These are phyloP conservation scores for Sextonia rubra DNA, from an alignment of 164 flowering plant species.

Conservation along the genomic window DNA sequence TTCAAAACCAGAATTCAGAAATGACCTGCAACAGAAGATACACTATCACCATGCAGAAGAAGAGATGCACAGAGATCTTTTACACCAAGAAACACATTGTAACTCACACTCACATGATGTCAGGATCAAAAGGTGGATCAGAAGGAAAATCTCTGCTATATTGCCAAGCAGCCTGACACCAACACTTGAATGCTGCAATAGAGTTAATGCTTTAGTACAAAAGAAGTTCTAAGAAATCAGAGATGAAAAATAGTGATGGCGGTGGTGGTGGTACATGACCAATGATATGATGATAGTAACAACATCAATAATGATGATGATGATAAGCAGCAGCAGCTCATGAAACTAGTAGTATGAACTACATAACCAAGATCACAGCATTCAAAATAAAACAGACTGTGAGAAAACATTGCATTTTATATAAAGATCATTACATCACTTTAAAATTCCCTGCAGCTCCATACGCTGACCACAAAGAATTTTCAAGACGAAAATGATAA, in stretches of 20 bases:
- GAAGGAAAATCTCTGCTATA: slow-evolving; percentile 54
- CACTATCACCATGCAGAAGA: slow-evolving; percentile 10
- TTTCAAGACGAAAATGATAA: background rate
- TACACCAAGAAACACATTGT: background rate
- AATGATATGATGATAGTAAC: background rate
- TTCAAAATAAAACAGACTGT: background rate
- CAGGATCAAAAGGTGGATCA: slow-evolving; percentile 56
- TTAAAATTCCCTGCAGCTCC: background rate
- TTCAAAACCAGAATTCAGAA: slow-evolving; percentile 91
- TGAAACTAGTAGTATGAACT: background rate
- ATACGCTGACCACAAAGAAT: background rate
- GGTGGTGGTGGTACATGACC: too few species aligned
- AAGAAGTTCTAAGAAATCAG: background rate
- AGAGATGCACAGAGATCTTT: background rate
- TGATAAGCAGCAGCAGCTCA: background rate
- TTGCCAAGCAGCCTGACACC: slow-evolving; percentile 94
- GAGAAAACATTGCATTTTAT: background rate
- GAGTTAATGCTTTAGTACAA: background rate
- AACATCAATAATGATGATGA: background rate
- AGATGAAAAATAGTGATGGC: too few species aligned
- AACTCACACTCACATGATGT: slow-evolving; percentile 65
- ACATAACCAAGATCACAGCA: too few species aligned
- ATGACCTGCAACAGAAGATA: slow-evolving; percentile 64
- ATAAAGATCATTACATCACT: background rate
- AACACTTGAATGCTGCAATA: slow-evolving; percentile 84